Conservation (phyloP, 1,284 basidiomycete genomes). For the Apiotrichum porosum region DNA sequence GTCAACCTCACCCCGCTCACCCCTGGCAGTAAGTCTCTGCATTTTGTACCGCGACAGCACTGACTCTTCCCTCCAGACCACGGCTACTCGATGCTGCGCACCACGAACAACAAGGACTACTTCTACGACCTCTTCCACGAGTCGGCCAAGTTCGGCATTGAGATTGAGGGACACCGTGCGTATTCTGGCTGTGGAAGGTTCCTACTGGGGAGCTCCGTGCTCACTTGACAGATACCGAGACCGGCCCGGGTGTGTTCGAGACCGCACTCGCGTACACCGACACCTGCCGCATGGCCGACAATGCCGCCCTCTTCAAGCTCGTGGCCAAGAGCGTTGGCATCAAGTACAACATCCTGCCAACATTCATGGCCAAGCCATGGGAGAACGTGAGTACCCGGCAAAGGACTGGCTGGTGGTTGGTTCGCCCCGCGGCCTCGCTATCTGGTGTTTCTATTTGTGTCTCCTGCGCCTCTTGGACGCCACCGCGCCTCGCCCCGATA, state of each 20-base stretch:
- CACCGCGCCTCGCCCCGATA: background rate
- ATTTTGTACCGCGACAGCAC: background rate
- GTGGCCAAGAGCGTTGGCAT: slow-evolving; percentile 88
- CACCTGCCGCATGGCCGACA: slow-evolving; percentile 84
- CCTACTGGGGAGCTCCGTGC: background rate
- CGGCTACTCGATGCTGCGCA: slow-evolving; percentile 82
- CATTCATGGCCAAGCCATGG: slow-evolving; percentile 98
- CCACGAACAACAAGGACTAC: slow-evolving; percentile 81
- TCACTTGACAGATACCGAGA: slow-evolving; percentile 73
- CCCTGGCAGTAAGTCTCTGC: slow-evolving; percentile 68
- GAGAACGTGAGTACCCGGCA: slow-evolving; percentile 74
- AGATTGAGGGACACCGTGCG: slow-evolving; percentile 88
- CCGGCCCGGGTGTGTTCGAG: slow-evolving; percentile 85
- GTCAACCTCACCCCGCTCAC: slow-evolving; percentile 71
- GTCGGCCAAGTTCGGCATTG: slow-evolving; percentile 66
- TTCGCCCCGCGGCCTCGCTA: too few relatives aligned
- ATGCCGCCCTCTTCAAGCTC: slow-evolving; percentile 88
- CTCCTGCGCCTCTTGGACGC: background rate
- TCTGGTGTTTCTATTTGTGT: too few relatives aligned
- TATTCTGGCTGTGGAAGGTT: slow-evolving; percentile 11
- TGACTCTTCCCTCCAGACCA: slow-evolving; percentile 60
- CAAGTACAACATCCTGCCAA: slow-evolving; percentile 79
- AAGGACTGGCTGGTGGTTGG: too few relatives aligned
- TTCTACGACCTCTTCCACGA: slow-evolving; percentile 84
- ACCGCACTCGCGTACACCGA: slow-evolving; percentile 88